A percentile compares a stretch with the other conserved stretches of the same genome.
These are phyloP conservation scores for Fomes fomentarius DNA, from an alignment of 1,284 basidiomycete genomes.

Conservation along the genomic window DNA sequence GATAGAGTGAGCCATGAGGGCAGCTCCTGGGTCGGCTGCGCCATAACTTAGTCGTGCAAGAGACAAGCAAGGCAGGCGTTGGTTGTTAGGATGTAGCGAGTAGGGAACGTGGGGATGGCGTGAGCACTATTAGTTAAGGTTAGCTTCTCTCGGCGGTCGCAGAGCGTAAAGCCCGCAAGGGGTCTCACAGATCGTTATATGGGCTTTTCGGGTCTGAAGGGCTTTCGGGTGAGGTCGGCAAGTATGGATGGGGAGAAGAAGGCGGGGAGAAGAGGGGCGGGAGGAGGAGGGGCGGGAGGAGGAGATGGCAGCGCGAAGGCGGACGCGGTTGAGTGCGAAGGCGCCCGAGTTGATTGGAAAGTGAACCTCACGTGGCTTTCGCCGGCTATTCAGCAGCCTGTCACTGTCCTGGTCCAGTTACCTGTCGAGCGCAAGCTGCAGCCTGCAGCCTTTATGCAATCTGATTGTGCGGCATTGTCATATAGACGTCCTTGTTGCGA, in stretches of 20 bases:
- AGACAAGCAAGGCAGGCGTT: slow-evolving; percentile 14
- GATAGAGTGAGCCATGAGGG: slow-evolving; percentile 69
- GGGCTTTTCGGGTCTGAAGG: not conserved
- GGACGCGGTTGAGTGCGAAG: not conserved
- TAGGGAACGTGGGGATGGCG: slow-evolving; percentile 36
- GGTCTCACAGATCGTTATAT: slow-evolving; percentile 8
- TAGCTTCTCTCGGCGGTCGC: slow-evolving; percentile 13
- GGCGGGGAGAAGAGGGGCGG: slow-evolving; percentile 1
- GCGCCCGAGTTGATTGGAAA: not conserved
- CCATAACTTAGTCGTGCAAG: slow-evolving; percentile 39
- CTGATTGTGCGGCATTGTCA: no score
- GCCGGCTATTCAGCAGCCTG: not conserved
- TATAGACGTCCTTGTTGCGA: no score
- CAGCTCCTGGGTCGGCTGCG: slow-evolving; percentile 59
- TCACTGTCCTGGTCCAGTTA: no score
- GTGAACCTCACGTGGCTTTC: slow-evolving; percentile 1
- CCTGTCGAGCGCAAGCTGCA: no score
- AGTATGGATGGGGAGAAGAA: slow-evolving; percentile 4
- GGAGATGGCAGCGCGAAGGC: slow-evolving; percentile 1
- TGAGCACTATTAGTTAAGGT: slow-evolving; percentile 16
- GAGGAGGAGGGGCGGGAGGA: not conserved
- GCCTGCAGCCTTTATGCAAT: no score
- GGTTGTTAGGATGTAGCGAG: slow-evolving; percentile 26
- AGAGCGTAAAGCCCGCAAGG: no score
- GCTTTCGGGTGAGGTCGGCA: slow-evolving; percentile 6